Evolutionary conservation across 1,139 yeast species (phyloP), one percentile per base, ranked within the genome.

Genomic region (Lodderomyces elongisporus): DNA sequence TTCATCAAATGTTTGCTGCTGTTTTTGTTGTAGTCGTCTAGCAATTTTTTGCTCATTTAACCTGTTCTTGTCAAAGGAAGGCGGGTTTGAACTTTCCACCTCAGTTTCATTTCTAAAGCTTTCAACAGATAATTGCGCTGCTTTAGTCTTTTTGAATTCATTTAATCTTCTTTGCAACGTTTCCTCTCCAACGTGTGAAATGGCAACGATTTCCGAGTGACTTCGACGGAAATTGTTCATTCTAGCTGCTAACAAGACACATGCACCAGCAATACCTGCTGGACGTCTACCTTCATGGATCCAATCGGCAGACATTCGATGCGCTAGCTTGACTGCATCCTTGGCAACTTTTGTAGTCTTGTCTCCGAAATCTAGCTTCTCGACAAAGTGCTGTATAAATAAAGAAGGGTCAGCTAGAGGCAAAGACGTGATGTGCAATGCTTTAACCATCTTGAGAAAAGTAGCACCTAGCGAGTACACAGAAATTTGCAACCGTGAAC

Each of bases 251-350:
- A 91, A 62, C 32, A 93, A 58, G 2, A 91, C 72, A 58, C 97
- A 88, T 0, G 98, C 98, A 18, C 98, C 99, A 0, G 98, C 98
- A 33, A 91, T 77, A 50, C 99, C 98, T 0, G 98, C 97, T 0
- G 98, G 98, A 41, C 98, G 72, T 53, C 99, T 74, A 22, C 99
- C 99, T 56, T 87, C 94, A 51, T 82, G 85, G 43, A 91, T 84
- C 96, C 97, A 91, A 54, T 91, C 98, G 32, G 79, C 75, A 15
- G 89, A 72, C 99, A 91, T 91, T 47, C 96, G 69, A 49, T 79
- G 87, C 1, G 95, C 95, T 24, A 91, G 62, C 46, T 81, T 77
- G 6, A 80, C 80, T 0, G 98, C 97, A 56, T 93, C 98, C 36
- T 73, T 74, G 21, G 85, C 81, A 12, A 91, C 95, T 48, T 79